These are phyloP conservation scores for Phytophthora gonapodyides DNA, from an alignment of 352 stramenopile species.

Conservation along the genomic window DNA sequence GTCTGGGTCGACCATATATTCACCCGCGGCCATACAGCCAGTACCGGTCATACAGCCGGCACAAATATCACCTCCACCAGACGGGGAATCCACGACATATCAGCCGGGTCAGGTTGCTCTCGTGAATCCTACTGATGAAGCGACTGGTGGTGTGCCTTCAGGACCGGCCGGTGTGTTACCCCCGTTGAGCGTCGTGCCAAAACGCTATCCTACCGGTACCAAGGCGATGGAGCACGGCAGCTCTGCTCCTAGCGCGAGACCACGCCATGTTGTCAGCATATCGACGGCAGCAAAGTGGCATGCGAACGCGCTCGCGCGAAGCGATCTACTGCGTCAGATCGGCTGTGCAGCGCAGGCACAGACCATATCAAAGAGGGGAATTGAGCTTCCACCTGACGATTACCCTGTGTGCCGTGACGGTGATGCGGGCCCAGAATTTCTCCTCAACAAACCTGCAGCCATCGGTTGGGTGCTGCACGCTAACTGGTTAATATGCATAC, in stretches of 20 bases:
- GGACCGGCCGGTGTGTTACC: too few relatives aligned
- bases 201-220: too few relatives aligned
- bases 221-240: neutral
- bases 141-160: neutral
- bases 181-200: too few relatives aligned
- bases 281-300: neutral
- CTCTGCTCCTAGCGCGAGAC: neutral
- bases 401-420: neutral
- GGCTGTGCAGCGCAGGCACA: neutral
- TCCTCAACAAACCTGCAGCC: slow-evolving; percentile 17
- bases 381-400: neutral
- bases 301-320: neutral
- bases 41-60: slow-evolving; percentile 6
- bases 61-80: neutral
- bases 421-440: slow-evolving; percentile 4
- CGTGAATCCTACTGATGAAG: neutral
- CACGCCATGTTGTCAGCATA: neutral
- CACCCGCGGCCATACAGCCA: slow-evolving; percentile 15
- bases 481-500: fast-evolving
- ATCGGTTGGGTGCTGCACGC: slow-evolving; percentile 1
- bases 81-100: neutral
- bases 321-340: neutral
- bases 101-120: neutral
- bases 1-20: slow-evolving; percentile 12
- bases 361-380: neutral